Base-by-base conservation (phyloP, 306 rosid species). In the Castanospermum australe region DNA sequence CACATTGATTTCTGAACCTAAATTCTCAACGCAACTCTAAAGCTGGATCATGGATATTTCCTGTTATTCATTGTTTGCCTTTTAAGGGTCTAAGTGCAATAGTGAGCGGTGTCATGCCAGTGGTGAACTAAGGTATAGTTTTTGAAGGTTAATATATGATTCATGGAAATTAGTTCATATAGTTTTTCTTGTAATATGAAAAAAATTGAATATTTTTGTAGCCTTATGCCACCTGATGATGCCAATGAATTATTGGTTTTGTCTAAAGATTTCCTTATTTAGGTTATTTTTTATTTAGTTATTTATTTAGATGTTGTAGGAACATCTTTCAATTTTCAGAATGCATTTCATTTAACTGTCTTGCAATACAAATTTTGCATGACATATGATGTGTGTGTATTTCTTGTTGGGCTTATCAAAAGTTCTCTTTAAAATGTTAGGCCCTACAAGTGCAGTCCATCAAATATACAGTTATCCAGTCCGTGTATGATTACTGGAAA, bases 401-500 rank as follows among this genome's bases (percentile, higher is more conserved):
- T 61, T 81, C 47, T 18, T 45, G 3, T 78, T 62, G 44, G 21
- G 72, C 84, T 82, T 21, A 85, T 44, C 2, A 10, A 52, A 81
- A 44, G 17, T 74, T 73, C 5, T 84, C n/a, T 51, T 54, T 71
- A 81, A 80, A 33, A 75, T 90, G 69, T 28, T 81, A 94, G 98
- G 91, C 93, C 76, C 72, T 94, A 68, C 97, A 86, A 83, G 79
- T 76, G 11, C 94, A 77, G 66, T 28, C 87, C 41, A 42, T 88
- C 88, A 92, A 89, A 76, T 83, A 90, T 81, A 59, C 86, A 24
- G 50, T 91, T 66, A 42, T 94, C 74, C 89, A 80, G 86, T 76
- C 87, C 4, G 88, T 92, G 66, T 94, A 85, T 85, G 86, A 85
- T 67, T 92, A 94, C 77, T 94, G 98, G 98, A 94, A 82, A 87